Percentiles rank a stretch among this genome's conserved stretches.
These are phyloP conservation scores for Termitomyces sp. DNA, from an alignment of 768 basidiomycete genomes.

Conservation along the genomic window DNA sequence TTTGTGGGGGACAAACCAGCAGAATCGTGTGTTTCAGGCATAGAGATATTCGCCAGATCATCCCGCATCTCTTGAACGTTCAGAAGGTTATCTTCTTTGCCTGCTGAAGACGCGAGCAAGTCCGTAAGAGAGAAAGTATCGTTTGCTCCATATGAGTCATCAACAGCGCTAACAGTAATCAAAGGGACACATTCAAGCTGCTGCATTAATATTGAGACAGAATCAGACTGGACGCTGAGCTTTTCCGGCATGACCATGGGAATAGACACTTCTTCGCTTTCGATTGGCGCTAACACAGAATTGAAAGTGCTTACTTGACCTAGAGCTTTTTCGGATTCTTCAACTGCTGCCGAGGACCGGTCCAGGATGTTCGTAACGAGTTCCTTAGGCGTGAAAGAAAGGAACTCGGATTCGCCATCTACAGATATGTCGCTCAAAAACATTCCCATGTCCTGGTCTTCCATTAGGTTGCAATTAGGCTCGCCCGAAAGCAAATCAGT, in stretches of 20 bases:
- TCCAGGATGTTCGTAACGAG: background rate
- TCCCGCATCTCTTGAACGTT: background rate
- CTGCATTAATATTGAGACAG: background rate
- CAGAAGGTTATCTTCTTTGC: background rate
- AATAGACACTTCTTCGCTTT: background rate
- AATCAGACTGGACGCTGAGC: no score
- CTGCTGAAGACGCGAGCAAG: background rate
- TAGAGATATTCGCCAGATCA: background rate
- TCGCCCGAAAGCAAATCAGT: background rate
- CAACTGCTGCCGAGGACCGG: no score
- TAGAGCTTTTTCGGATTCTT: background rate
- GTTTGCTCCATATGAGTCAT: background rate
- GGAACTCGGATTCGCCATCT: background rate
- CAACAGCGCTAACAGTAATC: background rate
- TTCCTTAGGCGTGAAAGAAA: background rate
- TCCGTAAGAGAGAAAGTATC: conserved; percentile 3
- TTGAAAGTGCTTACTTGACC: background rate
- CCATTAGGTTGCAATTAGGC: background rate
- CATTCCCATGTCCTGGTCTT: background rate
- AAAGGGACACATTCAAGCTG: background rate
- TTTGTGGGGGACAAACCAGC: background rate
- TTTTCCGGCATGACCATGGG: background rate
- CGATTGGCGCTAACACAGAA: no score
- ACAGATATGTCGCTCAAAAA: background rate
- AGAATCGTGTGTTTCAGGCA: background rate